Percentiles rank a stretch among this genome's conserved stretches.
Conservation (phyloP, 164 flowering plant species). For the Vitis vinifera region ASM3070453v1 NC_081811.1:7947501-7948000, state of each 20-base stretch:
- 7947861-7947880: constrained; percentile 89
- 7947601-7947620: no score
- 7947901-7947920: constrained; percentile 79
- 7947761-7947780: not conserved
- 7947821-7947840: not conserved
- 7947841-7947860: constrained; percentile 42
- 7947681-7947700: not conserved
- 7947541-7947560: no score
- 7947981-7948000: not conserved
- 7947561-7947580: no score
- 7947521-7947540: no score
- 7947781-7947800: not conserved
- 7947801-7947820: not conserved
- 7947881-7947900: constrained; percentile 78
- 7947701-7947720: not conserved
- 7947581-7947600: no score
- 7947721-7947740: not conserved
- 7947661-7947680: not conserved
- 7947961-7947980: not conserved
- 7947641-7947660: not conserved
- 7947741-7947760: no score
- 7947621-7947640: not conserved
- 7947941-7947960: not conserved
- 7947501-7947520: not conserved
- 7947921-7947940: constrained; percentile 11